Base-by-base conservation (phyloP, 305 asterid species). In the Rubia balearica region DNA sequence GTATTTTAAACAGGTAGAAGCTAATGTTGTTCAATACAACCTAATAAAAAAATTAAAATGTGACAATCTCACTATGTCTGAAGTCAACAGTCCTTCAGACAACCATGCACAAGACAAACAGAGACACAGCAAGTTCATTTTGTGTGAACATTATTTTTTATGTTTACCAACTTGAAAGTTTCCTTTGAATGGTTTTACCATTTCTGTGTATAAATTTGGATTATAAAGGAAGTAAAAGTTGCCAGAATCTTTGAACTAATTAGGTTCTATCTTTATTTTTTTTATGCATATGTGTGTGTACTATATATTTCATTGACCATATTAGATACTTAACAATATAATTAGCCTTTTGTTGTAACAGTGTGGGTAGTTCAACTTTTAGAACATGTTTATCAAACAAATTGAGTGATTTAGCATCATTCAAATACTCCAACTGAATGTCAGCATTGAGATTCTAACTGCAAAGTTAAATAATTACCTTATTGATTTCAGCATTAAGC, bases 1-100 rank as follows among this genome's bases (percentile, higher is more conserved):
- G 70, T 67, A 41, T 64, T 55, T 22, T 61, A 11, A 59, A 46
- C 2, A 70, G 14, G 16, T 16, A 71, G 55, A 43, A 4, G 67
- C 41, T 33, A 62, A 61, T 4, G 11, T 55, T 19, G 56, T 49
- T 7, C 9, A 49, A 49, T 49, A 16, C 17, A 13, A 49, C 14
- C 56, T 49, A 49, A 3, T 5, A 7, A 24, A 36, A 27, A 38
- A 14, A 17, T 6, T 11, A 17, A 36, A 53, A 1, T 55, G 13
- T 17, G 3, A 69, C 4, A 9, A 60, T n/a, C 24, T 13, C 38
- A 49, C 22, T 45, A 36, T 36, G 14, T 22, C 67, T 21, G 41
- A 59, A 70, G 67, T 27, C 74, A 40, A 22, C 11, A 22, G 17
- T 22, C 0, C 1, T 21, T n/a, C 5, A 41, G 13, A 42, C 63